Conservation (phyloP, 768 basidiomycete species). For the Gloeophyllum trabeum region DNA sequence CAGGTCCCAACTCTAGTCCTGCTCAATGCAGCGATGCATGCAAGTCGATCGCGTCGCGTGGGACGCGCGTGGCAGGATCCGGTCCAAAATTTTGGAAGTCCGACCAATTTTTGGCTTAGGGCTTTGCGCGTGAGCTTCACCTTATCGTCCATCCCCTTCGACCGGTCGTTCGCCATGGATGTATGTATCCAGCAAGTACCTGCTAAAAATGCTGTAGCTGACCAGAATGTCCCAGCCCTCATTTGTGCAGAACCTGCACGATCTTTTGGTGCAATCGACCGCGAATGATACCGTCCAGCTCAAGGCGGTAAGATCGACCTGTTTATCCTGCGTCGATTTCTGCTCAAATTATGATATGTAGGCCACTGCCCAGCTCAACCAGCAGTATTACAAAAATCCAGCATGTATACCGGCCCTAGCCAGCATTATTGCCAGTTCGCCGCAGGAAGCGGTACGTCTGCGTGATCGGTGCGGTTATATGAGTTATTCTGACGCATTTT, state of each 20-base stretch:
- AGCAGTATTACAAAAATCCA: slow-evolving; percentile 87
- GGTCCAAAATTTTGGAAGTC: slow-evolving; percentile 31
- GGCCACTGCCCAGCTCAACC: slow-evolving; percentile 89
- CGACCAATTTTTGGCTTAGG: slow-evolving; percentile 41
- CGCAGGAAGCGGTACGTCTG: slow-evolving; percentile 67
- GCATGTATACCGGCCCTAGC: slow-evolving; percentile 87
- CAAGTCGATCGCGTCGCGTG: too few relatives aligned
- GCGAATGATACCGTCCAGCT: slow-evolving; percentile 83
- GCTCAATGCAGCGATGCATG: too few relatives aligned
- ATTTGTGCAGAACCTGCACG: slow-evolving; percentile 75
- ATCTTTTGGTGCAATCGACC: slow-evolving; percentile 75
- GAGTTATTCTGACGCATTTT: neutral
- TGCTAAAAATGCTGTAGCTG: neutral
- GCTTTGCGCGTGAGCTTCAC: slow-evolving; percentile 11
- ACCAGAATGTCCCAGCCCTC: slow-evolving; percentile 39
- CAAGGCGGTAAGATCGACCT: slow-evolving; percentile 69
- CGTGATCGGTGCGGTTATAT: slow-evolving; percentile 2
- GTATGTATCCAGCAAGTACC: slow-evolving; percentile 20
- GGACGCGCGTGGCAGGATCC: too few relatives aligned
- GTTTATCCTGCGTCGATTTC: slow-evolving; percentile 4
- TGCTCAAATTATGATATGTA: slow-evolving; percentile 18
- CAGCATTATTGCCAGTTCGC: slow-evolving; percentile 74
- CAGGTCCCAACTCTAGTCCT: too few relatives aligned
- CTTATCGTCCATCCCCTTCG: slow-evolving; percentile 6
- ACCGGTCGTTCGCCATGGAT: slow-evolving; percentile 29